Evolutionary conservation across 768 basidiomycete genomes (phyloP).

Genomic region (Lactifluus hygrophoroides): DNA sequence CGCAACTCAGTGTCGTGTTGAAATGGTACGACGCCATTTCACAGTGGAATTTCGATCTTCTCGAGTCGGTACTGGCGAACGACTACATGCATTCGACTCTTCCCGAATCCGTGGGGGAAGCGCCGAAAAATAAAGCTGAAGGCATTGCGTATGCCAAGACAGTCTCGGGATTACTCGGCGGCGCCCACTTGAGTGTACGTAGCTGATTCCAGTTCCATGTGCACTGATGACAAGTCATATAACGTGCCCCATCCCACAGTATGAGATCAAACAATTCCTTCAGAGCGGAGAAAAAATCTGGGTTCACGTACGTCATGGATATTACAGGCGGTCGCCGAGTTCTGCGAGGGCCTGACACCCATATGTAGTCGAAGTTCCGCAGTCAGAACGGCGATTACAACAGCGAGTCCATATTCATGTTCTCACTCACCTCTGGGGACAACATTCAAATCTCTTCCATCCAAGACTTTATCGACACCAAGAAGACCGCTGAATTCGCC

Average conservation of each 20-base stretch:
- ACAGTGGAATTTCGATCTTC: background rate
- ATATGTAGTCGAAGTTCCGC: background rate
- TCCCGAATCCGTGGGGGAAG: background rate
- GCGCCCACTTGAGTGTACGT: background rate
- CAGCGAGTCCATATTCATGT: constrained; percentile 5
- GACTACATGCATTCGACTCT: background rate
- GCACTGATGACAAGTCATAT: background rate
- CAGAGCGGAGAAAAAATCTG: background rate
- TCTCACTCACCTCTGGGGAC: constrained; percentile 2
- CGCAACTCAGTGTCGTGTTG: constrained; percentile 1
- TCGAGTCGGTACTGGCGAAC: background rate
- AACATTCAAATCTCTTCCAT: constrained; percentile 4
- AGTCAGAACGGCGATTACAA: background rate
- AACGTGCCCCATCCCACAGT: no score
- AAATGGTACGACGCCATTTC: background rate
- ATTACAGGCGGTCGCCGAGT: background rate
- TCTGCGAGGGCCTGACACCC: background rate
- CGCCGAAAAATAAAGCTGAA: constrained; percentile 1
- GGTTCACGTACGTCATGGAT: background rate
- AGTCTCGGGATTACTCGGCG: background rate
- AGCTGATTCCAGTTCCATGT: background rate
- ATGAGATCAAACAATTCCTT: background rate
- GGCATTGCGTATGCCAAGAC: background rate
- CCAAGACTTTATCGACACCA: constrained; percentile 11
- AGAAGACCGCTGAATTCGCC: background rate